phyloP scores from a whole-genome alignment of 441 rosid species.

The Breynia disticha region DNA sequence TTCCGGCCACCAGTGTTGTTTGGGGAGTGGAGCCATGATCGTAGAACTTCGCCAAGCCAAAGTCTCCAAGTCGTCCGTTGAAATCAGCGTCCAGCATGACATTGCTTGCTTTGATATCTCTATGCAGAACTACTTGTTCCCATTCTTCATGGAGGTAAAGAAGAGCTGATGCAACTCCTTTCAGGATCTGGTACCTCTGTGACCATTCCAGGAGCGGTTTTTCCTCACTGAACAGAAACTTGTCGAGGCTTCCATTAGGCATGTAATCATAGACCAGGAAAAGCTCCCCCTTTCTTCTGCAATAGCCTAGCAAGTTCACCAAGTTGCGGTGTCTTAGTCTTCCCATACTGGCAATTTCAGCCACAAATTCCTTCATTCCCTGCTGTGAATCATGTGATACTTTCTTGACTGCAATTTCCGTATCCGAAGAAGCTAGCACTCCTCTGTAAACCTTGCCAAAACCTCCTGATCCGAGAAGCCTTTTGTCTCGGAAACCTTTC shows the following conservation, averaged over 20 bases:
- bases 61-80: constrained; percentile 35
- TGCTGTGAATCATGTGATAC: constrained; percentile 20
- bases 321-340: constrained; percentile 29
- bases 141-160: constrained; percentile 37
- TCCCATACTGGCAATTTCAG: constrained; percentile 25
- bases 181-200: constrained; percentile 23
- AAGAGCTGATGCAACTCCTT: constrained; percentile 28
- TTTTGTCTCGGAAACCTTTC: constrained; percentile 23
- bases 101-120: constrained; percentile 31
- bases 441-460: constrained; percentile 31
- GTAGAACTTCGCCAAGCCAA: constrained; percentile 29
- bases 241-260: constrained; percentile 36
- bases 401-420: constrained; percentile 29
- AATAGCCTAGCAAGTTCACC: constrained; percentile 30
- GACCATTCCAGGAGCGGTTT: constrained; percentile 21
- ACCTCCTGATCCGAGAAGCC: constrained; percentile 27
- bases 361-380: constrained; percentile 29
- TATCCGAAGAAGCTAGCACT: constrained; percentile 11
- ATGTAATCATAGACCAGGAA: constrained; percentile 30
- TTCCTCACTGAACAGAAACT: constrained; percentile 17
- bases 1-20: constrained; percentile 27
- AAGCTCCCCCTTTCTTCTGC: constrained; percentile 27
- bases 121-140: constrained; percentile 33
- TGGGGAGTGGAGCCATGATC: constrained; percentile 22
- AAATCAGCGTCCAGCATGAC: constrained; percentile 24